phyloP scores from a whole-genome alignment of 495 filamentous ascomycete genomes.

The Penicillium roqueforti region DNA sequence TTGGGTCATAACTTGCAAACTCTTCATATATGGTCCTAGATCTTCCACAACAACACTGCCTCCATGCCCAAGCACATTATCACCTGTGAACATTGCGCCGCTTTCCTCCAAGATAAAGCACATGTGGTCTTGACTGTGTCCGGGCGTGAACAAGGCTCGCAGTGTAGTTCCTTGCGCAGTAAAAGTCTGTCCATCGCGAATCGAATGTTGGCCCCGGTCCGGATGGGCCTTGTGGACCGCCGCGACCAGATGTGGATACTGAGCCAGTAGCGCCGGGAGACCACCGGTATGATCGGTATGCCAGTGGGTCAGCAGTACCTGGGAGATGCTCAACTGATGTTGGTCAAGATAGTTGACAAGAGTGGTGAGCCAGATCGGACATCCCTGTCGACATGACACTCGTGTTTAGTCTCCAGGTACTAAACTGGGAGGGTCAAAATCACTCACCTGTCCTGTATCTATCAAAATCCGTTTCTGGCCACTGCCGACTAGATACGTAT shows the following conservation, averaged over 20 bases:
- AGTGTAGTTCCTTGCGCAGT: constrained; percentile 38
- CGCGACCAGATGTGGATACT: constrained; percentile 42
- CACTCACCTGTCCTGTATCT: constrained; percentile 56
- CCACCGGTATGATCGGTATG: constrained; percentile 77
- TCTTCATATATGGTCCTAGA: constrained; percentile 36
- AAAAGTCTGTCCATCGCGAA: constrained; percentile 38
- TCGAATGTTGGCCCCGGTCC: constrained; percentile 40
- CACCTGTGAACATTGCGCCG: constrained; percentile 79
- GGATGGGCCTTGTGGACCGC: constrained; percentile 46
- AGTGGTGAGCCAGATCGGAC: constrained; percentile 29
- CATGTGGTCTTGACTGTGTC: constrained; percentile 46
- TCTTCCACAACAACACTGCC: constrained; percentile 28
- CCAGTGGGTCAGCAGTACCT: constrained; percentile 73
- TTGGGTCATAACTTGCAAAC: constrained; percentile 27
- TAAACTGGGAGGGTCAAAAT: background rate
- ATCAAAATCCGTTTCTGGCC: constrained; percentile 59
- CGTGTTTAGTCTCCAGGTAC: background rate
- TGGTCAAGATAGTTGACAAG: constrained; percentile 20
- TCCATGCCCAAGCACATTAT: constrained; percentile 55
- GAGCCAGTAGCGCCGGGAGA: constrained; percentile 53
- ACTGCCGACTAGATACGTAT: constrained; percentile 73
- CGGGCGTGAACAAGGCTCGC: constrained; percentile 36
- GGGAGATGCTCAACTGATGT: constrained; percentile 45
- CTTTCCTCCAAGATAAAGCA: constrained; percentile 52
- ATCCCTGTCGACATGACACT: constrained; percentile 21